Conservation (phyloP, 179 eudicot genomes). For the Gypsophila paniculata region DNA sequence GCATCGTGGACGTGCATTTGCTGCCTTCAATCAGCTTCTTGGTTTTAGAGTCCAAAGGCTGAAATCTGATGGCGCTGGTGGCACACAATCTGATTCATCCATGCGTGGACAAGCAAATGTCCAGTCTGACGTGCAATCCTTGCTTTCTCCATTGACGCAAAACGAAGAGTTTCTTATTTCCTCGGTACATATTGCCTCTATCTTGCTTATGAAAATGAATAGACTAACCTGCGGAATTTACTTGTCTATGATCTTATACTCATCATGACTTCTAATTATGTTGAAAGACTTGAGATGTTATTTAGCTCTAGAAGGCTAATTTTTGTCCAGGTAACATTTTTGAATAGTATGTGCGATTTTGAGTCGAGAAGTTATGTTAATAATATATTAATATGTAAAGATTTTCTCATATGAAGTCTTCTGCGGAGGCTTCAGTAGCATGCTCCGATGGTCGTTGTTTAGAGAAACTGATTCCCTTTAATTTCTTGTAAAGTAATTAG, state of each 20-base stretch:
- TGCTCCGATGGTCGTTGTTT: background rate
- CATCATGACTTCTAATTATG: background rate
- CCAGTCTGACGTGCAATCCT: constrained; percentile 70
- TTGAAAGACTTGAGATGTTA: constrained; percentile 3
- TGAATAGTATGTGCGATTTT: constrained; percentile 6
- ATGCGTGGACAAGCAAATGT: constrained; percentile 56
- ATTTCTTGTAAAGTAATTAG: background rate
- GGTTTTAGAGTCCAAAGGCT: constrained; percentile 62
- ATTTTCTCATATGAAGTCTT: background rate
- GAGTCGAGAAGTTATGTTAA: background rate
- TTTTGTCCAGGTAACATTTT: background rate
- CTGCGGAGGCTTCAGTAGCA: background rate
- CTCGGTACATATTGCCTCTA: constrained; percentile 47
- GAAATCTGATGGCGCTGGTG: constrained; percentile 44
- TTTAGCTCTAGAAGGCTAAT: background rate
- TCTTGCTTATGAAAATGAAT: background rate
- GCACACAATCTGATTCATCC: constrained; percentile 45
- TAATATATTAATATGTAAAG: background rate
- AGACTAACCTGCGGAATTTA: background rate
- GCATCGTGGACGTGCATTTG: constrained; percentile 92
- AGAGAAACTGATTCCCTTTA: background rate
- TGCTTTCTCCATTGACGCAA: constrained; percentile 66
- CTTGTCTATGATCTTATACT: constrained; percentile 5
- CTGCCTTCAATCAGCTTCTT: constrained; percentile 80
- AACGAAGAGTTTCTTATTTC: constrained; percentile 81